phyloP scores from a whole-genome alignment of 2,329 filamentous ascomycete species.

The Arachnomyces sp. region DNA sequence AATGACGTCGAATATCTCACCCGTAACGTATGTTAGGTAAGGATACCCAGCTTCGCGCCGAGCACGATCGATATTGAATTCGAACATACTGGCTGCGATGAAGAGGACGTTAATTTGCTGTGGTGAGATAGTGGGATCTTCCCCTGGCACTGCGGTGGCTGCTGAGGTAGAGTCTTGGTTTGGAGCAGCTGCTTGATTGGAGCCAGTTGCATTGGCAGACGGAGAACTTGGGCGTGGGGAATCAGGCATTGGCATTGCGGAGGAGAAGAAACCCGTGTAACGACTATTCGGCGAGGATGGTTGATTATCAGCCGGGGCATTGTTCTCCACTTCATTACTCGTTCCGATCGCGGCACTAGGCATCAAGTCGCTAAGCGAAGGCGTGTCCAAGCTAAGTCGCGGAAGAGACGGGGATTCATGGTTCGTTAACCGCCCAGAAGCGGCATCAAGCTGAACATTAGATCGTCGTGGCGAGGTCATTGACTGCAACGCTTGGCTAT shows the following conservation, averaged over 20 bases:
- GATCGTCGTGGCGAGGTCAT: conserved; percentile 42
- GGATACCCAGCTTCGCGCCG: conserved; percentile 91
- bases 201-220: conserved; percentile 34
- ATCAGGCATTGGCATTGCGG: conserved; percentile 73
- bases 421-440: conserved; percentile 15
- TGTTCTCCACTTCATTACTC: conserved; percentile 12
- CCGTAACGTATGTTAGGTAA: conserved; percentile 89
- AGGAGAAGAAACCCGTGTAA: conserved; percentile 74
- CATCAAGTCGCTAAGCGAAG: conserved; percentile 35
- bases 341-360: conserved; percentile 20
- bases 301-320: conserved; percentile 17
- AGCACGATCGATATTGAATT: conserved; percentile 91
- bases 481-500: conserved; percentile 37
- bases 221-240: conserved; percentile 39
- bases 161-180: conserved; percentile 11
- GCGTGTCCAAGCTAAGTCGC: conserved; percentile 37
- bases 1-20: conserved; percentile 90
- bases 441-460: conserved; percentile 17
- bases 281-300: conserved; percentile 41
- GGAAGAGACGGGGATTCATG: conserved; percentile 31
- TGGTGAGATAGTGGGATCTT: conserved; percentile 8
- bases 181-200: background rate
- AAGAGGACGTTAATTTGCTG: conserved; percentile 62
- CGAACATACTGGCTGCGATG: conserved; percentile 85
- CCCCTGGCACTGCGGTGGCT: conserved; percentile 10